Percentiles rank a stretch among this genome's conserved stretches.
Evolutionary conservation across 768 basidiomycete species (phyloP).

Genomic region (Naganishia kalamii): DNA sequence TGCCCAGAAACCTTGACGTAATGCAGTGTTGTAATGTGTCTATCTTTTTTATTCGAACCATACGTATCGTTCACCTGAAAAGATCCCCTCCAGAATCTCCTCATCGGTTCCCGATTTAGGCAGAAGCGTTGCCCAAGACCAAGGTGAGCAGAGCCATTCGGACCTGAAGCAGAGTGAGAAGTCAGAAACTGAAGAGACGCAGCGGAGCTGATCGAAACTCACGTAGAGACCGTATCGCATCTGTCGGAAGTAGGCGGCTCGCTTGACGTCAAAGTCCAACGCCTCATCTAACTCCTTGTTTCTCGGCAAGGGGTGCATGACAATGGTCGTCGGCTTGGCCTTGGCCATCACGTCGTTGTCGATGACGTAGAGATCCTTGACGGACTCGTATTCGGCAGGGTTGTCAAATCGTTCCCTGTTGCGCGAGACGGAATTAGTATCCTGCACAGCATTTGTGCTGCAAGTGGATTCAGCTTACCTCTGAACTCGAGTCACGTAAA

Average conservation of each 20-base stretch:
- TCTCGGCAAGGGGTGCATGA: constrained; percentile 97
- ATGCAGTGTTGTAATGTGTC: not conserved
- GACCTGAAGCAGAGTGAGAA: constrained; percentile 50
- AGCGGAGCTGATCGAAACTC: constrained; percentile 48
- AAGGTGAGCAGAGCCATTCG: constrained; percentile 75
- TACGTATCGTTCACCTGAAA: not conserved
- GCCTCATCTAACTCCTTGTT: constrained; percentile 97
- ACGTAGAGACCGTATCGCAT: constrained; percentile 98
- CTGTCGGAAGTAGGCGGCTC: constrained; percentile 95
- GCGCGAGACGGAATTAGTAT: not conserved
- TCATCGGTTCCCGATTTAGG: not conserved
- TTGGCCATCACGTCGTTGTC: constrained; percentile 88
- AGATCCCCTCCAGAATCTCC: constrained; percentile 9
- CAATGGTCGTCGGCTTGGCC: constrained; percentile 95
- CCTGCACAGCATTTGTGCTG: too few species aligned
- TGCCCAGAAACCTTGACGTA: not conserved
- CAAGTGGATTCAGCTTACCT: too few species aligned
- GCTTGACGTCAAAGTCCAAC: constrained; percentile 89
- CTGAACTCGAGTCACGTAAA: constrained; percentile 94
- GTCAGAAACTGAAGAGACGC: not conserved
- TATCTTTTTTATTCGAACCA: not conserved
- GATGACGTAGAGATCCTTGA: constrained; percentile 85
- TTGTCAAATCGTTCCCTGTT: constrained; percentile 67
- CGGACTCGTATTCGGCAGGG: constrained; percentile 76
- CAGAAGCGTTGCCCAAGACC: constrained; percentile 50